Base-by-base conservation (phyloP, 306 rosid species). In the Sindora glabra region DNA sequence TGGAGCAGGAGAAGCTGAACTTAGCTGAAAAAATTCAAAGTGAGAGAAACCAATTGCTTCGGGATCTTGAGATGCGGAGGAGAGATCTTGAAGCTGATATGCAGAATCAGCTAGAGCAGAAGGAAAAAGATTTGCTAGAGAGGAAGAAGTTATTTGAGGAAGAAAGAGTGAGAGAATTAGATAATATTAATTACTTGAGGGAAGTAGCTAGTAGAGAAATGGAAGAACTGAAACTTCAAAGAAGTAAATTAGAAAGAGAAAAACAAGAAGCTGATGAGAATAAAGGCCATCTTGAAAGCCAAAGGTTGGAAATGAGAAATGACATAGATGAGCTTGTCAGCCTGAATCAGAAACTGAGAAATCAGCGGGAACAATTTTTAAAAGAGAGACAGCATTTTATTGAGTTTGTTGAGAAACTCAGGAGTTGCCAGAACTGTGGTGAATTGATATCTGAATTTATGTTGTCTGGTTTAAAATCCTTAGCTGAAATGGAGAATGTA, bases 201-300 rank as follows among this genome's bases (percentile, higher is more conserved):
- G 96, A 92, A 48, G 82, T 80, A 29, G 89, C 94, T 61, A 69
- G 81, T 69, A 83, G 90, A 76, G 96, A 86, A 63, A 92, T 83
- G 95, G 94, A 92, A 54, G 98, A 84, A 69, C 72, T 86, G 69
- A 88, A 78, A 76, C 81, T 71, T 46, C 85, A 83, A 71, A 79
- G 96, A 61, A 72, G 52, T 69, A 88, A 78, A 79, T 60, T 89
- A 42, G 98, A 74, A 66, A 85, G 70, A 69, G 95, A 88, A 65
- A 92, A 71, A 74, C 81, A 69, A 67, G 96, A 88, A 68, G 73
- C 77, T 45, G 82, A 76, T 59, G 86, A 83, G 66, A 88, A 86
- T 65, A 78, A 76, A 70, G 79, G 45, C 48, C 81, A 77, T 78
- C 77, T 92, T 54, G 94, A 86, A 64, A 86, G 46, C 59, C 98